A percentile compares a stretch with the other conserved stretches of the same genome.
Evolutionary conservation across 1,139 yeast species (phyloP).

Genomic region (Magnusiomyces magnusii): DNA sequence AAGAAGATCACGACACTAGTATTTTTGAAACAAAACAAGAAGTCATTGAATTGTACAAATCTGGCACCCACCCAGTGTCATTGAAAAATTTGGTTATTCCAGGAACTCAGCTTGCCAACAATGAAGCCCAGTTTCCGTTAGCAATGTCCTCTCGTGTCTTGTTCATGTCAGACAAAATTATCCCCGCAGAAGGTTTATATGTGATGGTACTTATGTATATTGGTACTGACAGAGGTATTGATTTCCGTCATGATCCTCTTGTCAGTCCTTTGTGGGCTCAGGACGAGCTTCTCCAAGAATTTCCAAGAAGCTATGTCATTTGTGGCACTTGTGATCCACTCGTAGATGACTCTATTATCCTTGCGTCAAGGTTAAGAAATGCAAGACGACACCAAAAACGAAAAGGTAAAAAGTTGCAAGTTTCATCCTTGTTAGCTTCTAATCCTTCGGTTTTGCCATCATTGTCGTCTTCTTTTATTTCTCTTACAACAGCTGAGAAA

Average conservation of each 20-base stretch:
- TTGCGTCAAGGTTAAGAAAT: conserved; percentile 35
- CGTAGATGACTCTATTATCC: conserved; percentile 20
- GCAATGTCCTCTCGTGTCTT: conserved; percentile 19
- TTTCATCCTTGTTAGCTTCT: neutral
- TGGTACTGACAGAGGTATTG: conserved; percentile 21
- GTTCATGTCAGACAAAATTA: conserved; percentile 17
- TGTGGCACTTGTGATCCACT: conserved; percentile 22
- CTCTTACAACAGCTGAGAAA: neutral
- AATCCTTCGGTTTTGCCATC: neutral
- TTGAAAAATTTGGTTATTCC: conserved; percentile 11
- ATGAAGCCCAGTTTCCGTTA: conserved; percentile 14
- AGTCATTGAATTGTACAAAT: conserved; percentile 14
- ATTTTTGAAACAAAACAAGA: conserved; percentile 15
- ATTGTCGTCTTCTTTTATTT: neutral
- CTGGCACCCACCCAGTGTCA: conserved; percentile 13
- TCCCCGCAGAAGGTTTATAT: conserved; percentile 18
- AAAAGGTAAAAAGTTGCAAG: neutral
- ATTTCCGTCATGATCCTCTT: conserved; percentile 17
- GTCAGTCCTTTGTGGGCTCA: conserved; percentile 20
- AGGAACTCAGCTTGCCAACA: conserved; percentile 10
- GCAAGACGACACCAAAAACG: conserved; percentile 9
- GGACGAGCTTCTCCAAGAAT: conserved; percentile 16
- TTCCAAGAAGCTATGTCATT: conserved; percentile 18
- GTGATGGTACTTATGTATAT: conserved; percentile 19
- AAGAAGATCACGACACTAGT: conserved; percentile 14